A percentile compares a stretch with the other conserved stretches of the same genome.
These are phyloP conservation scores for Didymella arachidicola DNA, from an alignment of 2,329 filamentous ascomycete species.

Conservation along the genomic window DNA sequence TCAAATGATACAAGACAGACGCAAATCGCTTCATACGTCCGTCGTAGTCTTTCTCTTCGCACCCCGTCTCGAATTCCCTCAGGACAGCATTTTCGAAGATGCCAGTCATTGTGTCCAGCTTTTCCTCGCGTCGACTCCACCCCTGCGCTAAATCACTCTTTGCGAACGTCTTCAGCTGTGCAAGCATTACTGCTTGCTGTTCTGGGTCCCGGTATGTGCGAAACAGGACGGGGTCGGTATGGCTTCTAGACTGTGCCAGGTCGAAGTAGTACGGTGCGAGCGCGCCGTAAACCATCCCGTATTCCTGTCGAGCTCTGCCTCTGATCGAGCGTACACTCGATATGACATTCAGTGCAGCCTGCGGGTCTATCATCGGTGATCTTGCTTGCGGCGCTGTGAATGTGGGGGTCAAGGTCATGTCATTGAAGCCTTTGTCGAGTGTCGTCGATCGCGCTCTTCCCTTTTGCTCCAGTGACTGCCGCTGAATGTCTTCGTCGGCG, in stretches of 20 bases:
- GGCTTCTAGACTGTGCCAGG: slow-evolving; percentile 73
- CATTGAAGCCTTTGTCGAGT: slow-evolving; percentile 79
- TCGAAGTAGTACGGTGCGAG: slow-evolving; percentile 90
- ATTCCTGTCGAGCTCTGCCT: slow-evolving; percentile 86
- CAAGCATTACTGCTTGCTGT: slow-evolving; percentile 86
- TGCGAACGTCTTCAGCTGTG: slow-evolving; percentile 79
- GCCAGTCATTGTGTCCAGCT: slow-evolving; percentile 74
- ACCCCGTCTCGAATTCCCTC: slow-evolving; percentile 91
- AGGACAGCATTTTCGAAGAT: slow-evolving; percentile 92
- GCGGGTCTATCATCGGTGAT: slow-evolving; percentile 59
- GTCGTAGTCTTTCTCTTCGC: slow-evolving; percentile 86
- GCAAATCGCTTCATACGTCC: slow-evolving; percentile 90
- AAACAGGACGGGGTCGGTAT: slow-evolving; percentile 84
- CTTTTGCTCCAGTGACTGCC: slow-evolving; percentile 48
- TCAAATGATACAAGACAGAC: slow-evolving; percentile 80
- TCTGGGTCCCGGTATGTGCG: slow-evolving; percentile 86
- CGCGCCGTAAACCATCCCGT: slow-evolving; percentile 87
- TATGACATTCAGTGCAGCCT: slow-evolving; percentile 73
- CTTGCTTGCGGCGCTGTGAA: slow-evolving; percentile 41
- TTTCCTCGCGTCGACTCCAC: slow-evolving; percentile 73
- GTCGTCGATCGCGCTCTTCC: slow-evolving; percentile 41
- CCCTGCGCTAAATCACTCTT: slow-evolving; percentile 82
- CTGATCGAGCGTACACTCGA: slow-evolving; percentile 77
- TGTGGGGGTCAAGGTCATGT: slow-evolving; percentile 64
- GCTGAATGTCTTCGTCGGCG: slow-evolving; percentile 71